Evolutionary conservation across 176 grass and related monocot species (phyloP).

Genomic region (Oryza meridionalis): DNA sequence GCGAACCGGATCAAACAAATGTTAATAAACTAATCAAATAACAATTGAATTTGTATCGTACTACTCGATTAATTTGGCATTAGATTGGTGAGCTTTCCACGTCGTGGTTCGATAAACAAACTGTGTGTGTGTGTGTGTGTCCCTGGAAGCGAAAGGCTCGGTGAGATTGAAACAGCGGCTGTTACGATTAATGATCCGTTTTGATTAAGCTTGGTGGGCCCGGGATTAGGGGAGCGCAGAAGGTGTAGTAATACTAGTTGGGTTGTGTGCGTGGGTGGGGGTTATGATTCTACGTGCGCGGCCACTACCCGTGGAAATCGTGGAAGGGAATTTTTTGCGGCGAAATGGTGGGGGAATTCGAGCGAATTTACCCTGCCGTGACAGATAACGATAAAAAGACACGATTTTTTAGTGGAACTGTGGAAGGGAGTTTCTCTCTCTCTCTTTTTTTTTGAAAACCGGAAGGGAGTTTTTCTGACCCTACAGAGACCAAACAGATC

Average conservation of each 20-base stretch:
- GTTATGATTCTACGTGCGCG: constrained; percentile 10
- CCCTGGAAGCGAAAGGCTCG: background rate
- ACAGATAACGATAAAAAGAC: background rate
- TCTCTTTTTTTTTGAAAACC: too few species aligned
- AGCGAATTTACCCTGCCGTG: background rate
- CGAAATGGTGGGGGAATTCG: background rate
- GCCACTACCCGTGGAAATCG: constrained; percentile 7
- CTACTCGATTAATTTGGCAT: background rate
- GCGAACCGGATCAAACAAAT: constrained; percentile 3
- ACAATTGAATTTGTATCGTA: constrained; percentile 9
- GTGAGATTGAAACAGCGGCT: background rate
- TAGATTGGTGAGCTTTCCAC: constrained; percentile 52
- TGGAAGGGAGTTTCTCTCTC: background rate
- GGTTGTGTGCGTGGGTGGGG: background rate
- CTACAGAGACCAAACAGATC: background rate
- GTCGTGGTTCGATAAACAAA: constrained; percentile 12
- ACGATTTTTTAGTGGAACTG: background rate
- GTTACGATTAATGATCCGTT: background rate
- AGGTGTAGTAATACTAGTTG: background rate
- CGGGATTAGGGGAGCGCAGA: background rate
- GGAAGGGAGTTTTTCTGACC: too few species aligned
- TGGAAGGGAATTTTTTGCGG: background rate
- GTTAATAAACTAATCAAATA: background rate
- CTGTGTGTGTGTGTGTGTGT: too few species aligned
- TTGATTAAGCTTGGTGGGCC: background rate